Evolutionary conservation across 495 filamentous ascomycete species (phyloP), one percentile per base, ranked within the genome.

Genomic region (Clavariopsis aquatica): DNA sequence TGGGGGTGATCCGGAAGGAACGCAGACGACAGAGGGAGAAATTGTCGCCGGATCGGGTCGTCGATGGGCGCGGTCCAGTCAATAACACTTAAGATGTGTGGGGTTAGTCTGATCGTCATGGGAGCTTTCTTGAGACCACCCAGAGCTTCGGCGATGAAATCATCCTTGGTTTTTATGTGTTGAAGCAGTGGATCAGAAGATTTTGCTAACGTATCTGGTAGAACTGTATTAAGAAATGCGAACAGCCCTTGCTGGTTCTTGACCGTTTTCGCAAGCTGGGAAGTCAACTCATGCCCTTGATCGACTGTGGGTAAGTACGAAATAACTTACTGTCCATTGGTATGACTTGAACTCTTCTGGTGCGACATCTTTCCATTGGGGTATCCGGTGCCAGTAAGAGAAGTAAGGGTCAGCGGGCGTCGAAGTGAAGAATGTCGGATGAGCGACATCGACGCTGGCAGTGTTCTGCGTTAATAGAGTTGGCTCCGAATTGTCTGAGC

Each of bases 81-180:
- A 24, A 84, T 77, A 5, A 77, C 71, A 49, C 78, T 79, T 22
- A 85, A 62, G 12, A 83, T 76, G 61, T 87, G 82, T 26, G 84
- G 84, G 46, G 83, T 84, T 9, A 77, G 57, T 19, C 83, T 78
- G 49, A 85, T 74, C 0, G 82, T 70, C 83, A 87, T 87, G 27
- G 82, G 78, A 12, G 82, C 79, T 12, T 68, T 63, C 19, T 62
- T 71, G 9, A 85, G 76, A 12, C 81, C 84, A 6, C 77, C 65
- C 9, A 73, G 51, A n/a, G 83, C 76, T 71, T 85, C 83, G 17
- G 70, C 61, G 66, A 85, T 76, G 64, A 84, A 81, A 47, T 81
- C 74, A 7, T 81, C 49, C 23, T 76, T 75, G 24, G 77, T 81
- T 53, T 76, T 76, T 61, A 77, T 74, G 56, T 73, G 71, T 2